Evolutionary conservation across 306 rosid genomes (phyloP).

Genomic region (Elaeagnus macrophylla): DNA sequence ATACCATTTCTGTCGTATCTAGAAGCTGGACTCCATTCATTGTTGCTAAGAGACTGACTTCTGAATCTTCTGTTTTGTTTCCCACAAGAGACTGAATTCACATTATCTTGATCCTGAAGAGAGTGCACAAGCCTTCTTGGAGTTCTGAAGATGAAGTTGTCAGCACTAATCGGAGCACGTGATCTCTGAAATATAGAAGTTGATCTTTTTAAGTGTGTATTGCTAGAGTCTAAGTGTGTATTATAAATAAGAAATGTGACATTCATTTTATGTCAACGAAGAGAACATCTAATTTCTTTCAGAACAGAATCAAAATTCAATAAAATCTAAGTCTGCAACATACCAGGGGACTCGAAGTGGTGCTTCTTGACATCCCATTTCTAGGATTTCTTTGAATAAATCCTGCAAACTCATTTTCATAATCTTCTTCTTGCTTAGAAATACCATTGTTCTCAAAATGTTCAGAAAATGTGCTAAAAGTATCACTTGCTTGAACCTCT

Average conservation of each 20-base stretch:
- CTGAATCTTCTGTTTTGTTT: constrained; percentile 29
- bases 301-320: background rate
- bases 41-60: constrained; percentile 44
- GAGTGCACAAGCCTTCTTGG: constrained; percentile 75
- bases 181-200: constrained; percentile 45
- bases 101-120: constrained; percentile 50
- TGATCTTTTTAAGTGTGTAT: background rate
- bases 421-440: constrained; percentile 20
- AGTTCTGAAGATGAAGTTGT: constrained; percentile 44
- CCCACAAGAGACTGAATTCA: constrained; percentile 33
- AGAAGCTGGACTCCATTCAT: constrained; percentile 43
- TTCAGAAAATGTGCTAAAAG: constrained; percentile 26
- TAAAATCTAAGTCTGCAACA: constrained; percentile 11
- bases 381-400: constrained; percentile 38
- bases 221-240: too few species aligned
- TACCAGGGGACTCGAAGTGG: constrained; percentile 70
- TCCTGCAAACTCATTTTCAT: constrained; percentile 44
- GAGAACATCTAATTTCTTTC: background rate
- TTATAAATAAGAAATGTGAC: background rate
- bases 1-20: constrained; percentile 27
- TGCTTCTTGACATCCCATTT: constrained; percentile 45
- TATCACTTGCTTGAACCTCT: constrained; percentile 21
- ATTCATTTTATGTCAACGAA: background rate
- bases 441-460: constrained; percentile 22
- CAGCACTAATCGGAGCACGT: constrained; percentile 26